Evolutionary conservation across 73 alveolate genomes (phyloP).

Genomic region (Tetrahymena elliotti): DNA sequence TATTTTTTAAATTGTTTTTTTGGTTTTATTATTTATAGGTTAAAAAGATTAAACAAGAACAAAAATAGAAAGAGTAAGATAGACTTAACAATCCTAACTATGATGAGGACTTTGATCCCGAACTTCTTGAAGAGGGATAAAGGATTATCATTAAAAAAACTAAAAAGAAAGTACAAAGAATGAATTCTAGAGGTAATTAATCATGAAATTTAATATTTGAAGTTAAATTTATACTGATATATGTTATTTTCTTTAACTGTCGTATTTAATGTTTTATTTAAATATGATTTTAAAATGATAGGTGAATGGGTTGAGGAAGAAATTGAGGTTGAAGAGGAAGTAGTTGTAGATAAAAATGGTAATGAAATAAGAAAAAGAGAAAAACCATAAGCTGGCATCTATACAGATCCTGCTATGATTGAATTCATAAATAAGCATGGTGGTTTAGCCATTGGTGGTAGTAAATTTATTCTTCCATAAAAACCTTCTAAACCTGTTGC

Average conservation of each 20-base stretch:
- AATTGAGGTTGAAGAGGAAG: constrained; percentile 34
- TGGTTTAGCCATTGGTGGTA: constrained; percentile 43
- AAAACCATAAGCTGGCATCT: constrained; percentile 10
- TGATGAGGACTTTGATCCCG: constrained; percentile 36
- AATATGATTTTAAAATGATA: too few relatives aligned
- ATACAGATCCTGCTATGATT: constrained; percentile 7
- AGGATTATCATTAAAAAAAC: constrained; percentile 15
- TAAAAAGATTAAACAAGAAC: constrained; percentile 14
- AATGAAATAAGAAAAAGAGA: constrained; percentile 23
- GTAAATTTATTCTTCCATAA: constrained; percentile 20
- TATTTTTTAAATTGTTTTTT: too few relatives aligned
- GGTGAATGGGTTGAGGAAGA: constrained; percentile 44
- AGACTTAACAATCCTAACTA: neutral
- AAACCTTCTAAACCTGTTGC: constrained; percentile 11
- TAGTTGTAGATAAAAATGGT: constrained; percentile 19
- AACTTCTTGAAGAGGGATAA: constrained; percentile 22
- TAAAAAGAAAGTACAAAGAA: constrained; percentile 7
- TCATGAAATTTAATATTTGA: neutral
- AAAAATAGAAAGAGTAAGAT: constrained; percentile 1
- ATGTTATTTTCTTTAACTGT: neutral
- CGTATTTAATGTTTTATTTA: neutral
- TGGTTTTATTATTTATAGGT: neutral
- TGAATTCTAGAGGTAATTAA: constrained; percentile 8
- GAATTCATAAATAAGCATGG: constrained; percentile 32
- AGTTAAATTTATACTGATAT: too few relatives aligned